Base-by-base conservation (phyloP, 768 basidiomycete species). In the Gymnopilus junonius region DNA sequence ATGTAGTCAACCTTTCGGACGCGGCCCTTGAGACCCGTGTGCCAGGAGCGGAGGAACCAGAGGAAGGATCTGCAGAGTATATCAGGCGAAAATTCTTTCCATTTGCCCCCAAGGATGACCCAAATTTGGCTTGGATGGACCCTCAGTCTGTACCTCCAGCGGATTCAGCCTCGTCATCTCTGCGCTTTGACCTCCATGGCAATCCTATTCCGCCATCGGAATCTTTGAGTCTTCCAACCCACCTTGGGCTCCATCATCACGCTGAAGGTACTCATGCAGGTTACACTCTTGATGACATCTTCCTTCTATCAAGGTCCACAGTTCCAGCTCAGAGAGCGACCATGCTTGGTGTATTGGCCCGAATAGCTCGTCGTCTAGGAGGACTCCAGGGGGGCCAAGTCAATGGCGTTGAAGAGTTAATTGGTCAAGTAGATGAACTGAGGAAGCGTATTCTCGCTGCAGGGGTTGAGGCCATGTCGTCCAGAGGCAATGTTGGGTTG, bases 191-290 rank as follows among this genome's bases (percentile, higher is more conserved):
- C 73, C 83, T 96, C 1, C 80, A 83, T 0, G 95, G 94, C 7
- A 79, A 76, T 10, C 85, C 86, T 0, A 89, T 97, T n/a, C 80
- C 92, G 1, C 62, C 78, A 0, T 70, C 80, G 2, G 68, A 87
- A 2, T 84, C 86, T 2, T 73, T 80, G 0, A 80, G 79, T 1
- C 80, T 97, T 2, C 95, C 94, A 1, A 90, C 92, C 0, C 89
- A 95, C 76, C 83, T 94, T 6, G 95, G 95, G 4, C 80, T 97
- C 3, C 95, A 98, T 74, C 95, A 97, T 71, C 95, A 97, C 71
- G 90, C 94, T 0, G 88, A 93, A 59, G 85, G 89, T 1, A 76
- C 80, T 32, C 86, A 83, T 60, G 95, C 95, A 0, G 95, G 95
- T 0, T 97, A 97, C 75, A 95, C 93, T 0, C 78, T 97, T 1